These are phyloP conservation scores for Rhizopus arrhizus DNA, from an alignment of 371 early-diverging fungal species.

Conservation along the genomic window DNA sequence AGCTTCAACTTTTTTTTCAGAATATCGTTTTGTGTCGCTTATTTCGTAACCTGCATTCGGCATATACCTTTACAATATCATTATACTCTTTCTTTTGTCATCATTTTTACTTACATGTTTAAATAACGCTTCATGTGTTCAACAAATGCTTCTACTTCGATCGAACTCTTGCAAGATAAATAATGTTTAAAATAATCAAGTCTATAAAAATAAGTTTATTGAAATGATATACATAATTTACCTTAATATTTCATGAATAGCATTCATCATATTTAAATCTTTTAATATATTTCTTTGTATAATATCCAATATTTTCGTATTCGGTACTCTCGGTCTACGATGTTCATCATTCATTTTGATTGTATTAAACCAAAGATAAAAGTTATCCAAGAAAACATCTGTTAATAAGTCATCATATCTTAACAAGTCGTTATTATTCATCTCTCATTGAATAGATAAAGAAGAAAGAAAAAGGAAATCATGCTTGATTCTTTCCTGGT, in stretches of 20 bases:
- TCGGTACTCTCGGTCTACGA: constrained; percentile 38
- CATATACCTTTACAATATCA: constrained; percentile 69
- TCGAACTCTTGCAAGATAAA: constrained; percentile 31
- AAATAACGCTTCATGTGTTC: constrained; percentile 56
- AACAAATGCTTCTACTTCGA: constrained; percentile 43
- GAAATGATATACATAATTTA: constrained; percentile 21
- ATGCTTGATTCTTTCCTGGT: too few relatives aligned
- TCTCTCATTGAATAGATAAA: constrained; percentile 11
- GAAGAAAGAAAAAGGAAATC: constrained; percentile 3
- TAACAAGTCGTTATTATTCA: constrained; percentile 59
- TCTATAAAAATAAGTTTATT: constrained; percentile 22
- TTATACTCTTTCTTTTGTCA: not conserved
- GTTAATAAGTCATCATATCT: constrained; percentile 73
- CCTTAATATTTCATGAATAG: constrained; percentile 48
- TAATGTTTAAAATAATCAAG: constrained; percentile 47
- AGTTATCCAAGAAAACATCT: constrained; percentile 67
- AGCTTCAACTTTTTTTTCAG: constrained; percentile 77
- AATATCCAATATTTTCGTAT: constrained; percentile 50
- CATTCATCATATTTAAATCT: constrained; percentile 47
- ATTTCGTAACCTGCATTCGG: constrained; percentile 85
- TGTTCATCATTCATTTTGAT: constrained; percentile 47
- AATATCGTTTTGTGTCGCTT: constrained; percentile 76
- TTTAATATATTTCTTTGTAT: constrained; percentile 53
- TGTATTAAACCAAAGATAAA: constrained; percentile 70
- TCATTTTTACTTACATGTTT: constrained; percentile 41